Evolutionary conservation across 495 filamentous ascomycete species (phyloP), one percentile per base, ranked within the genome.

Genomic region (Daldinia bambusicola): DNA sequence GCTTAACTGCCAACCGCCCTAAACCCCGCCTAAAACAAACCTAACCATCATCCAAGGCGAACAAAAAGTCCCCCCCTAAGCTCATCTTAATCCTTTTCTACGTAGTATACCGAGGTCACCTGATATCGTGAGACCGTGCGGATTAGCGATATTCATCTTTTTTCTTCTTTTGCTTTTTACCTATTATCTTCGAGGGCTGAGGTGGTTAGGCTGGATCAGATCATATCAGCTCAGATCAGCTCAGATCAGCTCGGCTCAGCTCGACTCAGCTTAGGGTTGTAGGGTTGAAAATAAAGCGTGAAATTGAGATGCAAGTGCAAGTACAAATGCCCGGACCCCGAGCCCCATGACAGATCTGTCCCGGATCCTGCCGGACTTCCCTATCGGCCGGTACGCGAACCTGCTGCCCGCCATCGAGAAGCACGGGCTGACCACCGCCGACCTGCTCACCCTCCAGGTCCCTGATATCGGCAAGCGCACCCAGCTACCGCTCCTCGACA

Each of bases 391-490:
- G 74, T 93, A 89, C 77, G 83, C 89, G 5, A 88, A 90, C 74
- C 90, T 98, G 16, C 81, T 98, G 26, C 90, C 93, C 1, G 89
- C 89, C 1, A 84, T 98, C 38, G 94, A 98, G 78, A 87, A 88
- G 75, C 84, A 88, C 75, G 78, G 82, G 32, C 83, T 98, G 75
- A 93, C 91, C 6, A 92, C 89, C 26, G 89, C 89, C 68, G 95
- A 99, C 76, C 89, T 99, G 38, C 84, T 99, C 72, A 92, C 92
- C 1, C 89, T 96, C 70, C 91, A 97, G 78, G 84, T 88, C 7
- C 83, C 91, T 58, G 93, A 97, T 73, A 87, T 99, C 74, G 92
- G 93, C 55, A 95, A 91, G 80, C 89, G 93, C 75, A 93, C 93
- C 32, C 90, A 92, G 69, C 84, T 96, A 6, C 93, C 94, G 3